Evolutionary conservation across 192 early-diverging fungal species (phyloP).

Genomic region (Coemansia sp.): DNA sequence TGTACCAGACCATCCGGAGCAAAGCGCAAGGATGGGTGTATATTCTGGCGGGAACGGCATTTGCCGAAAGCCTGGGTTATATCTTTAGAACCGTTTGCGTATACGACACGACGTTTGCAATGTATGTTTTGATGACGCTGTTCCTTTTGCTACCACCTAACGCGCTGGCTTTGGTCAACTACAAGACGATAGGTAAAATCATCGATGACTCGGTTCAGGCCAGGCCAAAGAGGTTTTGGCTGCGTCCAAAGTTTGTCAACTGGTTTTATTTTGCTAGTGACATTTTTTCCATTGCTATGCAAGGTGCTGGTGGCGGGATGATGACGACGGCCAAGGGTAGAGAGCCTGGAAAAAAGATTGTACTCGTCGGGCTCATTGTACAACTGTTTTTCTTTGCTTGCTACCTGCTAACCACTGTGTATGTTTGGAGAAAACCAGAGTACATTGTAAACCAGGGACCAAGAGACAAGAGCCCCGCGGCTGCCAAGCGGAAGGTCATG

Average conservation of each 20-base stretch:
- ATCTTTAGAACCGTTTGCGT: conserved; percentile 36
- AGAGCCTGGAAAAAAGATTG: conserved; percentile 38
- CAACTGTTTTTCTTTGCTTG: conserved; percentile 47
- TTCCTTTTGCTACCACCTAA: conserved; percentile 40
- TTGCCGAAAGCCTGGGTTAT: conserved; percentile 36
- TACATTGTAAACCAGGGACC: conserved; percentile 18
- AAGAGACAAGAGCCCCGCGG: conserved; percentile 1
- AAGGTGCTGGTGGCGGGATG: conserved; percentile 54
- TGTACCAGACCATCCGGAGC: conserved; percentile 14
- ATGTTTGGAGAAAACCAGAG: conserved; percentile 23
- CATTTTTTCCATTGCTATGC: conserved; percentile 43
- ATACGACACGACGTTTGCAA: conserved; percentile 23
- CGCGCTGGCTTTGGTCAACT: conserved; percentile 40
- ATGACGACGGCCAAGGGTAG: conserved; percentile 11
- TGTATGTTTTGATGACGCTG: conserved; percentile 42
- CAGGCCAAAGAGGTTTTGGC: conserved; percentile 14
- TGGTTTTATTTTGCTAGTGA: conserved; percentile 54
- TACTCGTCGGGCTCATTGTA: conserved; percentile 38
- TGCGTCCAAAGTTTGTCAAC: conserved; percentile 37
- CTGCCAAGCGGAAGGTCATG: conserved; percentile 34
- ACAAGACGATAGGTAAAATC: conserved; percentile 32
- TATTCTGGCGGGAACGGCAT: conserved; percentile 35
- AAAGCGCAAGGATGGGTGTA: conserved; percentile 29
- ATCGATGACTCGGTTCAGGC: conserved; percentile 6
- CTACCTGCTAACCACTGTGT: conserved; percentile 23